phyloP scores from a whole-genome alignment of 257 asterid genomes.

The Ajuga chamaepitys region DNA sequence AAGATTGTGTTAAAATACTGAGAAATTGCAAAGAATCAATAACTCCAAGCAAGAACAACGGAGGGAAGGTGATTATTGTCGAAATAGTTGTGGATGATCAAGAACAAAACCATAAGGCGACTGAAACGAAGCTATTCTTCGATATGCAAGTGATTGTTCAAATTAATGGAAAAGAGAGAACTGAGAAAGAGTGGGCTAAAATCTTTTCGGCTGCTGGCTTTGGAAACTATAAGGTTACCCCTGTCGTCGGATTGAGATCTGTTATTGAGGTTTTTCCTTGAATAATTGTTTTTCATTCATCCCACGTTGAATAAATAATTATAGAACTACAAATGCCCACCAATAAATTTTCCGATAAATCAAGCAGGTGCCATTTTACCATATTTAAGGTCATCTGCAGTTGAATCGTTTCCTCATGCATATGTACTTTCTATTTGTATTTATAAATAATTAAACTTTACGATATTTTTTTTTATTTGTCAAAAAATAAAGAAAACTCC shows the following conservation, averaged over 20 bases:
- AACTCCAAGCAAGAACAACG: background rate
- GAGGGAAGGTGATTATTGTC: constrained; percentile 9
- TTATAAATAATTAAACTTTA: too few relatives aligned
- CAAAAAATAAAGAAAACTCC: too few relatives aligned
- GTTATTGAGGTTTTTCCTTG: background rate
- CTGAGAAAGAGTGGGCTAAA: background rate
- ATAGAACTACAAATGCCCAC: too few relatives aligned
- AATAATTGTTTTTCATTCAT: too few relatives aligned
- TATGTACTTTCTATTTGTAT: too few relatives aligned
- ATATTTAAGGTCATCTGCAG: too few relatives aligned
- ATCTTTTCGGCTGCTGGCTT: constrained; percentile 2
- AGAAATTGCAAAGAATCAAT: constrained; percentile 11
- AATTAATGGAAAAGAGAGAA: background rate
- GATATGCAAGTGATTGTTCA: background rate
- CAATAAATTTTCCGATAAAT: too few relatives aligned
- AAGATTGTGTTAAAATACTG: background rate
- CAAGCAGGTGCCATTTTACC: too few relatives aligned
- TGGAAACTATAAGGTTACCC: background rate
- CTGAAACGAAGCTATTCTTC: background rate
- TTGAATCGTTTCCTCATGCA: too few relatives aligned
- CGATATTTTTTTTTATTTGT: too few relatives aligned
- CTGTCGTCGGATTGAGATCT: background rate
- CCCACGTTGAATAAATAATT: too few relatives aligned
- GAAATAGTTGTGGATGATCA: background rate
- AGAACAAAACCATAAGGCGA: background rate